Conservation (phyloP, 169 alveolate species). For the Plasmodium yoelii region DNA sequence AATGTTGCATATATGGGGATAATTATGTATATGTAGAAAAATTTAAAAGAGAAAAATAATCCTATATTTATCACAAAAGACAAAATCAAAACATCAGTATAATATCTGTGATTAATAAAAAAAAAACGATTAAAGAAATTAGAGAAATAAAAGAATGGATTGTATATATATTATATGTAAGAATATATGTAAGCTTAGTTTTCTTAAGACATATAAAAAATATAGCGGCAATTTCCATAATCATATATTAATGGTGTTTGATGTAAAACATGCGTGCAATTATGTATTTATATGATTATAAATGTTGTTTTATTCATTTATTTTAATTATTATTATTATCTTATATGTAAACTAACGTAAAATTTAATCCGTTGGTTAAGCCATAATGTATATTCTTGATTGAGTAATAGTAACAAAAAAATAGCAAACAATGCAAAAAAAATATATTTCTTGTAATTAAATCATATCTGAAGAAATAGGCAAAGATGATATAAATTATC, state of each 20-base stretch:
- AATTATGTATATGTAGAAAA: conserved; percentile 64
- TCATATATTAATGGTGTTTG: too few relatives aligned
- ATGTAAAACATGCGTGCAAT: neutral
- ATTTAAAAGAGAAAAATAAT: conserved; percentile 59
- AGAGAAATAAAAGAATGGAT: neutral
- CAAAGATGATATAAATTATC: conserved; percentile 55
- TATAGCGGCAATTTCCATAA: too few relatives aligned
- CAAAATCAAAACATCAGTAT: conserved; percentile 58
- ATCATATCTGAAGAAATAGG: conserved; percentile 35
- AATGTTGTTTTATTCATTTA: neutral
- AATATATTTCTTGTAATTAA: conserved; percentile 62
- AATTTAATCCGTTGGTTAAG: conserved; percentile 45
- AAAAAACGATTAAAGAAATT: neutral
- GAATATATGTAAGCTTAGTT: neutral
- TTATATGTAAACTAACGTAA: conserved; percentile 44
- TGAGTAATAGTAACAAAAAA: conserved; percentile 65
- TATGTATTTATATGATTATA: neutral
- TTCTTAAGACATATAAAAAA: neutral
- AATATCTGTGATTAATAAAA: conserved; percentile 26
- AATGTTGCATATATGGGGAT: conserved; percentile 63
- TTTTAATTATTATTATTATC: neutral
- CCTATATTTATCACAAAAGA: conserved; percentile 67
- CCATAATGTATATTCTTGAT: conserved; percentile 71
- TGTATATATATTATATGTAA: neutral
- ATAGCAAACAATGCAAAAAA: conserved; percentile 40